Conservation (phyloP, 768 basidiomycete genomes). For the Auriscalpium microsporum region DNA sequence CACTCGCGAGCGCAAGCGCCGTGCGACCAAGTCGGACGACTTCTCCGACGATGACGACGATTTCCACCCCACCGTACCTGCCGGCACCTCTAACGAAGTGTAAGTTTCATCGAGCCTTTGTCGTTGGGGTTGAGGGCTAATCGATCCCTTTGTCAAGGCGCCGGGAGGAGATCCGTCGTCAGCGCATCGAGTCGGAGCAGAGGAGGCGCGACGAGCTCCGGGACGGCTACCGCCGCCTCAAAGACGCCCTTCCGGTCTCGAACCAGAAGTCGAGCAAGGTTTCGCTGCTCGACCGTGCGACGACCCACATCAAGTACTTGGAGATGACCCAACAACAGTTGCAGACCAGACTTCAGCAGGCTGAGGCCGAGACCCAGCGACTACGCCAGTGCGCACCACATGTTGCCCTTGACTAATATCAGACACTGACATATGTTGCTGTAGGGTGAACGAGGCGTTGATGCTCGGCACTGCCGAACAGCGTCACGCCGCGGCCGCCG, state of each 20-base stretch:
- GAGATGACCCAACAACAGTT: slow-evolving; percentile 71
- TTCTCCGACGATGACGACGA: slow-evolving; percentile 73
- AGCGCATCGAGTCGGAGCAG: slow-evolving; percentile 93
- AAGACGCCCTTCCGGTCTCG: slow-evolving; percentile 80
- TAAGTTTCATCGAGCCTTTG: slow-evolving; percentile 21
- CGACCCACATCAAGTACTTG: slow-evolving; percentile 80
- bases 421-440: neutral
- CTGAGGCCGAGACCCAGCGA: slow-evolving; percentile 73
- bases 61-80: slow-evolving; percentile 46
- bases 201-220: slow-evolving; percentile 86
- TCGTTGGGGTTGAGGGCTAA: neutral
- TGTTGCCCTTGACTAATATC: slow-evolving; percentile 1
- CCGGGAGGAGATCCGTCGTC: slow-evolving; percentile 84
- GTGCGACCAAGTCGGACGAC: slow-evolving; percentile 40
- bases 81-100: slow-evolving; percentile 44
- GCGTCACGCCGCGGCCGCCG: slow-evolving; percentile 48
- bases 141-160: slow-evolving; percentile 34
- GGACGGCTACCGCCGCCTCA: slow-evolving; percentile 85
- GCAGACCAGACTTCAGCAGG: slow-evolving; percentile 67
- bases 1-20: slow-evolving; percentile 35
- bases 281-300: slow-evolving; percentile 80
- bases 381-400: slow-evolving; percentile 45
- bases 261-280: slow-evolving; percentile 95
- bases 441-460: slow-evolving; percentile 76
- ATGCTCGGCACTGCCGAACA: slow-evolving; percentile 81